A percentile compares a stretch with the other conserved stretches of the same genome.
These are phyloP conservation scores for Magnolia changhungtana DNA, from an alignment of 164 flowering plant genomes.

Conservation along the genomic window DNA sequence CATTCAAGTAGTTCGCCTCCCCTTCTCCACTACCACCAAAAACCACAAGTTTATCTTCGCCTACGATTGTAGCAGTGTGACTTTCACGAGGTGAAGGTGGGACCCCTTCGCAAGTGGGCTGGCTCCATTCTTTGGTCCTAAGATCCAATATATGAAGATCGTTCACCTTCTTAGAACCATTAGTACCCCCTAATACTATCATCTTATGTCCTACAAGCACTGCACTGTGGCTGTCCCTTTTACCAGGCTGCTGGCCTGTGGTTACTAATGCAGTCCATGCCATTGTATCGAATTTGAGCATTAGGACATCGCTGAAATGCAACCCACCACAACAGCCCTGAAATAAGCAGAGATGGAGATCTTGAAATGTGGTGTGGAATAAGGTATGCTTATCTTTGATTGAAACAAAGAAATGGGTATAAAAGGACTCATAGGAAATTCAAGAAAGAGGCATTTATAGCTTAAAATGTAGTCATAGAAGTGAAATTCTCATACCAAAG, in stretches of 20 bases:
- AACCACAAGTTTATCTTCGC: constrained; percentile 57
- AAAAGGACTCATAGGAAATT: not conserved
- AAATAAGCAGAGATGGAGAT: not conserved
- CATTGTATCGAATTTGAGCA: constrained; percentile 66
- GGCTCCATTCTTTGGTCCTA: constrained; percentile 60
- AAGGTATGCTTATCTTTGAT: too few species aligned
- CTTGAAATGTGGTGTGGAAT: too few species aligned
- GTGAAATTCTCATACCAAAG: too few species aligned
- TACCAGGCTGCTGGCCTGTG: constrained; percentile 73
- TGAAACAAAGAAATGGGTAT: too few species aligned
- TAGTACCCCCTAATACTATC: constrained; percentile 95
- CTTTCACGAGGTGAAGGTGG: constrained; percentile 93
- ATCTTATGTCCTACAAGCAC: constrained; percentile 57
- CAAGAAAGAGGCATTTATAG: too few species aligned
- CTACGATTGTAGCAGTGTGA: constrained; percentile 74
- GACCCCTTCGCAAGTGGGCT: constrained; percentile 53
- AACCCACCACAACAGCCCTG: constrained; percentile 97
- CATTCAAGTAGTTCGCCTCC: constrained; percentile 77
- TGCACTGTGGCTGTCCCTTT: constrained; percentile 90
- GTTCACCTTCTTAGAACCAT: constrained; percentile 80
- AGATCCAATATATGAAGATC: constrained; percentile 78
- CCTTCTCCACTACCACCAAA: constrained; percentile 99
- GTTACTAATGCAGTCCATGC: constrained; percentile 65
- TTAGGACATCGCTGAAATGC: constrained; percentile 82
- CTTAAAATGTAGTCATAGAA: too few species aligned